phyloP scores from a whole-genome alignment of 495 filamentous ascomycete genomes.

The Tetracladium setigerum region DNA sequence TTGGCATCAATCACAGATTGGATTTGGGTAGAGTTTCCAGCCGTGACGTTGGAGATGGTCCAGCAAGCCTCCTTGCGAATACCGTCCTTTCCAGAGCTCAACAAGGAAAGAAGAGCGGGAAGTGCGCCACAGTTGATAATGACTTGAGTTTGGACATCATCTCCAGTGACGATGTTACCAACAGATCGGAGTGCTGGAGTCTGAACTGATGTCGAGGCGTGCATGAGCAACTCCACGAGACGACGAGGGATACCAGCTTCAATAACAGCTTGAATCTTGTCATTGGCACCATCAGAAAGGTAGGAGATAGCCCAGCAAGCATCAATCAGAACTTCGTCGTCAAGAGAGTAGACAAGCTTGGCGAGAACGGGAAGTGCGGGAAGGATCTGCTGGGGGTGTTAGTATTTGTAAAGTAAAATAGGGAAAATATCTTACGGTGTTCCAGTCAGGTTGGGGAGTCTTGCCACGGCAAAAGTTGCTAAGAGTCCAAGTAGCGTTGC shows the following conservation, averaged over 20 bases:
- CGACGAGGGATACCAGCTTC: constrained; percentile 96
- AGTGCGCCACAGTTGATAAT: constrained; percentile 98
- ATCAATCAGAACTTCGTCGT: constrained; percentile 98
- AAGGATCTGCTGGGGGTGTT: constrained; percentile 60
- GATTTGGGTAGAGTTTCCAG: constrained; percentile 96
- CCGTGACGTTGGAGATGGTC: constrained; percentile 99
- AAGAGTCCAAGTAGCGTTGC: constrained; percentile 98
- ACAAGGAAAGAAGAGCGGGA: constrained; percentile 80
- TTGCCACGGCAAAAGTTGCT: constrained; percentile 99
- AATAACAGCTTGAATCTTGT: constrained; percentile 99
- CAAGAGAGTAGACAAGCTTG: constrained; percentile 96
- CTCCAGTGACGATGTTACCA: constrained; percentile 98
- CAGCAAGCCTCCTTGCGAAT: constrained; percentile 99
- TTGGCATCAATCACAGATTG: constrained; percentile 95
- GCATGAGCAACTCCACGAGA: constrained; percentile 95
- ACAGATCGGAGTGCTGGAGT: constrained; percentile 96
- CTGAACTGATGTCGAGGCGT: constrained; percentile 98
- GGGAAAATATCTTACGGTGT: constrained; percentile 58
- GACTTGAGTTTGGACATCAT: constrained; percentile 97
- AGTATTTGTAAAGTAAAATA: constrained; percentile 8
- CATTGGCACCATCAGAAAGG: constrained; percentile 96
- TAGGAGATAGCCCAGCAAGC: constrained; percentile 99
- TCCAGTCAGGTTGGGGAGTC: constrained; percentile 97
- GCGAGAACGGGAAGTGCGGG: constrained; percentile 94
- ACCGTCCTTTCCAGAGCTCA: constrained; percentile 95